phyloP scores from a whole-genome alignment of 1,284 basidiomycete genomes.

The Ustilago esculenta region DNA sequence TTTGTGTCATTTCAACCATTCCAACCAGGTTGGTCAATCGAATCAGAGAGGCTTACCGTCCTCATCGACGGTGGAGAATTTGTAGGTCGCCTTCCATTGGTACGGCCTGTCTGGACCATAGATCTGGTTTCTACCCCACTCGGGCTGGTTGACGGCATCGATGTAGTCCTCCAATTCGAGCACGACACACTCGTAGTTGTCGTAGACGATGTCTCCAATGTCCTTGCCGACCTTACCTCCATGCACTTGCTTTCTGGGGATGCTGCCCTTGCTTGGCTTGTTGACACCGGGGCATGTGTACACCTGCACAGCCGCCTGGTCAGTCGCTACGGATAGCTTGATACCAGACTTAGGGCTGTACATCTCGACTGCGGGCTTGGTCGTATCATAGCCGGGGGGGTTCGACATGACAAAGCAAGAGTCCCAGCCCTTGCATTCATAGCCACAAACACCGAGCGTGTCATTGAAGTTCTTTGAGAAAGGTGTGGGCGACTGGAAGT shows the following conservation, averaged over 20 bases:
- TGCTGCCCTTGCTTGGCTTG: conserved; percentile 43
- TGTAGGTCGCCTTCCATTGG: conserved; percentile 57
- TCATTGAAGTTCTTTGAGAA: conserved; percentile 52
- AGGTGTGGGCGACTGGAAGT: conserved; percentile 49
- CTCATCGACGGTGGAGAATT: conserved; percentile 49
- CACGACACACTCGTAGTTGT: conserved; percentile 55
- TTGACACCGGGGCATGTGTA: conserved; percentile 55
- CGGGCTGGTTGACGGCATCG: conserved; percentile 56
- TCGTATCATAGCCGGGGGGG: conserved; percentile 45
- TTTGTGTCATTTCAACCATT: no score
- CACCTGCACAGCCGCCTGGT: conserved; percentile 58
- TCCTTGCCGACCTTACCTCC: conserved; percentile 53
- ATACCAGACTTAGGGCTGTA: conserved; percentile 54
- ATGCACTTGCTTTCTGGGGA: conserved; percentile 59
- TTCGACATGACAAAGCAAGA: conserved; percentile 56
- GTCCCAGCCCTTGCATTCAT: conserved; percentile 58
- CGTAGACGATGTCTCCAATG: conserved; percentile 48
- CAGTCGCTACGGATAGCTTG: conserved; percentile 46
- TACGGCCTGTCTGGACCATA: conserved; percentile 54
- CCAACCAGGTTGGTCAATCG: no score
- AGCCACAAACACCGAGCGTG: conserved; percentile 54
- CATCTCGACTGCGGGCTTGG: conserved; percentile 51
- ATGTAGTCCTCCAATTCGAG: conserved; percentile 62
- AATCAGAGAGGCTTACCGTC: conserved; percentile 23
- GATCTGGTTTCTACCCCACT: conserved; percentile 56